phyloP scores from a whole-genome alignment of 768 basidiomycete species.

The Dioszegia crocea region DNA sequence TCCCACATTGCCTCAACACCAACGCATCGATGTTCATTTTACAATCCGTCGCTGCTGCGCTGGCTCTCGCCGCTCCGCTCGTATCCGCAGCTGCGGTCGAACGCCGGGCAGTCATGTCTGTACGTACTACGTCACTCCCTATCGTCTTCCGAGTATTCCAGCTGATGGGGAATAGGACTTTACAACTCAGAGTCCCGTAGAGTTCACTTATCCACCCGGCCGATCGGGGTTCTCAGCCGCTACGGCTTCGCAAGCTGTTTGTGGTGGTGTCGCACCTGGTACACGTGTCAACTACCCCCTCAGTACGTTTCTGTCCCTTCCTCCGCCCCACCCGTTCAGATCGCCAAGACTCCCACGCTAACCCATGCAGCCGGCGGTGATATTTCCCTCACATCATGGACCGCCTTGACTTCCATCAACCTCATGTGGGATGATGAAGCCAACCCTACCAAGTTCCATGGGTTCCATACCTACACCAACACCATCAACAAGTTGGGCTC shows the following conservation, averaged over 20 bases:
- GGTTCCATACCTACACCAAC: conserved; percentile 26
- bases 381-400: conserved; percentile 20
- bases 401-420: conserved; percentile 21
- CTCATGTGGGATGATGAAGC: conserved; percentile 22
- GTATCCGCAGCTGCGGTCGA: not conserved
- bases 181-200: not conserved
- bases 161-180: not conserved
- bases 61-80: not conserved
- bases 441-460: conserved; percentile 17
- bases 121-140: not conserved
- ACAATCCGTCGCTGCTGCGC: not conserved
- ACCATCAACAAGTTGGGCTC: conserved; percentile 16
- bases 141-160: not conserved
- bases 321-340: not conserved
- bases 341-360: not conserved
- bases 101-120: not conserved
- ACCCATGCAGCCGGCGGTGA: conserved; percentile 22
- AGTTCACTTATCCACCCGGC: conserved; percentile 2
- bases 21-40: not conserved
- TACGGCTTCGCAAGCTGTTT: conserved; percentile 17
- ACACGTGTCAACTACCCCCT: conserved; percentile 14
- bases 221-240: conserved; percentile 13
- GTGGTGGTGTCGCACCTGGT: conserved; percentile 18
- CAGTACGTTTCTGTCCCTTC: conserved; percentile 7
- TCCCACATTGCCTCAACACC: not conserved